phyloP scores from a whole-genome alignment of 1,284 basidiomycete species.

The Schizophyllum amplum region DNA sequence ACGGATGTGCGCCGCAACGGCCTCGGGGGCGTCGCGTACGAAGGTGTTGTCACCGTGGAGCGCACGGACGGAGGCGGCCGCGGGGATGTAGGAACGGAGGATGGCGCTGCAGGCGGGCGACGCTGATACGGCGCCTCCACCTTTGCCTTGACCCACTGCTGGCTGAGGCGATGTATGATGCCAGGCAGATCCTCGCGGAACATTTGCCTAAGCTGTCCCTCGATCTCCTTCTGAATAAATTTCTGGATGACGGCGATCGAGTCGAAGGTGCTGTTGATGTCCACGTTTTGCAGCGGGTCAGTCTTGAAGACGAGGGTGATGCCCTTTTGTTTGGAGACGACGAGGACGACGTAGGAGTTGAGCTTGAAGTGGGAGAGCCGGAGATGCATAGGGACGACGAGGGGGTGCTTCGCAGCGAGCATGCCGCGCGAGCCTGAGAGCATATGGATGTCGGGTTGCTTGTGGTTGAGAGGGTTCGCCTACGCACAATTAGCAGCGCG shows the following conservation, averaged over 20 bases:
- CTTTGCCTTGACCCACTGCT: conserved; percentile 88
- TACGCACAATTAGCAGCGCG: conserved; percentile 28
- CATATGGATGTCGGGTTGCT: conserved; percentile 74
- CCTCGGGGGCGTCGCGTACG: not conserved
- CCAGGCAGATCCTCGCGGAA: conserved; percentile 95
- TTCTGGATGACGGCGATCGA: conserved; percentile 97
- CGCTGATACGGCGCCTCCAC: conserved; percentile 65
- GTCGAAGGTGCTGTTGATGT: conserved; percentile 97
- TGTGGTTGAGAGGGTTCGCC: conserved; percentile 94
- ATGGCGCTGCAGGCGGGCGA: conserved; percentile 20
- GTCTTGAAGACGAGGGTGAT: conserved; percentile 99
- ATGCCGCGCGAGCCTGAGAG: conserved; percentile 74
- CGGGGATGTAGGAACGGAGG: not conserved
- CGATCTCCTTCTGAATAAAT: conserved; percentile 95
- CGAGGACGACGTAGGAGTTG: conserved; percentile 93
- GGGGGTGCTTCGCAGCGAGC: conserved; percentile 86
- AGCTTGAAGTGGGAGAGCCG: conserved; percentile 93
- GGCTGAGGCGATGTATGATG: conserved; percentile 93
- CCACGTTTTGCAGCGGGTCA: conserved; percentile 95
- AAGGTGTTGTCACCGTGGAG: not conserved
- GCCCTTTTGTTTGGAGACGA: conserved; percentile 94
- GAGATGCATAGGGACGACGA: conserved; percentile 97
- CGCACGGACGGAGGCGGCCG: conserved; percentile 6
- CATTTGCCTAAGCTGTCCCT: conserved; percentile 95
- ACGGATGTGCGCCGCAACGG: not conserved